Conservation (phyloP, 345 rosid genomes). For the Raphanus raphanistrum region DNA sequence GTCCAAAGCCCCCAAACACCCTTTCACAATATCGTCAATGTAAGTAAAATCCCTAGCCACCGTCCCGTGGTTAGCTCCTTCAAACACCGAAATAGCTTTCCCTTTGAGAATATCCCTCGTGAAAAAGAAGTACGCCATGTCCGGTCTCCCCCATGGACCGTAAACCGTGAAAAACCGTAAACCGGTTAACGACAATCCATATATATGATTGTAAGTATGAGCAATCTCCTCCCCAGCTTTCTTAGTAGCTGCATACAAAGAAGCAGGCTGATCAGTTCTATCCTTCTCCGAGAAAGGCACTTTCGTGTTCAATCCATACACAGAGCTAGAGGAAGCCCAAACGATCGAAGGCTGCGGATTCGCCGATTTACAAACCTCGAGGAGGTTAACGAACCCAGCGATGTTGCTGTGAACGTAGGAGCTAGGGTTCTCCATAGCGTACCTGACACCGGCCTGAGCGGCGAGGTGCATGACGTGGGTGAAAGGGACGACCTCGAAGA, state of each 20-base stretch:
- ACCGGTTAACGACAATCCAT: conserved; percentile 52
- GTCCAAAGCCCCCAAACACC: conserved; percentile 79
- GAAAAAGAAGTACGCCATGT: conserved; percentile 64
- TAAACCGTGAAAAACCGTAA: conserved; percentile 55
- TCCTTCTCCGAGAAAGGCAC: conserved; percentile 57
- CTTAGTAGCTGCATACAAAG: conserved; percentile 58
- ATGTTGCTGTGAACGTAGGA: not conserved
- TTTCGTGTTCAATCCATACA: conserved; percentile 53
- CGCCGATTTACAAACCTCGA: conserved; percentile 12
- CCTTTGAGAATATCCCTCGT: conserved; percentile 52
- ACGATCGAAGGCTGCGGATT: conserved; percentile 56
- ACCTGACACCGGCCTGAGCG: not conserved
- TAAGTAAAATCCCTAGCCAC: conserved; percentile 68
- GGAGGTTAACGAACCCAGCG: not conserved
- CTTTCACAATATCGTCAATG: conserved; percentile 89
- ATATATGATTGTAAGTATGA: conserved; percentile 57
- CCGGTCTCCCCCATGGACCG: conserved; percentile 60
- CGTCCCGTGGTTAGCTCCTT: conserved; percentile 41
- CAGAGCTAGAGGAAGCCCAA: conserved; percentile 65
- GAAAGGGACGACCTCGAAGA: not conserved
- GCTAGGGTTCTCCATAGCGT: not conserved
- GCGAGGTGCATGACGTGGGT: not conserved
- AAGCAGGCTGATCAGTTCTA: conserved; percentile 51
- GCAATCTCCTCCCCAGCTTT: conserved; percentile 61
- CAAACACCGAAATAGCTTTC: conserved; percentile 43